Percentiles rank a stretch among this genome's conserved stretches.
These are phyloP conservation scores for Macroventuria anomochaeta DNA, from an alignment of 2,329 filamentous ascomycete species.

Conservation along the genomic window DNA sequence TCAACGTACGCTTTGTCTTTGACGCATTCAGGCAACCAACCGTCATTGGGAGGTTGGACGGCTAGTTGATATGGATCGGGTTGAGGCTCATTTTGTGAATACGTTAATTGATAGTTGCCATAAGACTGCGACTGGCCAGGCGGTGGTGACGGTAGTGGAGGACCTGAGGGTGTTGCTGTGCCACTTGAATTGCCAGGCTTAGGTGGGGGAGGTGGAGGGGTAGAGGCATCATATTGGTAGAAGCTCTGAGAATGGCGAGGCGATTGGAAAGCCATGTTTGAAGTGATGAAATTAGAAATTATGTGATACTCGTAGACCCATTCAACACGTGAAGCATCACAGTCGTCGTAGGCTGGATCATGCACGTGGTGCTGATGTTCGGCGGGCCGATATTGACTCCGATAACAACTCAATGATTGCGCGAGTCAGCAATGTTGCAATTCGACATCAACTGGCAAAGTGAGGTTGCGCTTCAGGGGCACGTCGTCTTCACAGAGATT, in stretches of 20 bases:
- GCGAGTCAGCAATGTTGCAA: constrained; percentile 9
- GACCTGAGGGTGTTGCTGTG: constrained; percentile 52
- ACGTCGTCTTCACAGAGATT: constrained; percentile 1
- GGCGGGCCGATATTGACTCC: constrained; percentile 5
- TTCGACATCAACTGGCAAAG: not conserved
- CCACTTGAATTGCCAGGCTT: constrained; percentile 53
- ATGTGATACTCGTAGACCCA: constrained; percentile 3
- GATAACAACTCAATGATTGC: not conserved
- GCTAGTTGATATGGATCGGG: constrained; percentile 24
- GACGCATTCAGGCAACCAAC: constrained; percentile 79
- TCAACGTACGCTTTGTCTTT: constrained; percentile 79
- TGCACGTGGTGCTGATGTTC: constrained; percentile 9
- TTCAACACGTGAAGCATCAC: not conserved
- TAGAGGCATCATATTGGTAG: constrained; percentile 52
- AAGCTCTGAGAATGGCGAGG: constrained; percentile 48
- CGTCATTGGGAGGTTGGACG: constrained; percentile 56
- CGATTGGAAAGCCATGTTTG: constrained; percentile 47
- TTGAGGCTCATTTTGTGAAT: constrained; percentile 27
- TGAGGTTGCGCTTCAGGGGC: constrained; percentile 13
- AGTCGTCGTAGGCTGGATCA: not conserved
- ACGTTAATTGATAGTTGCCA: constrained; percentile 27
- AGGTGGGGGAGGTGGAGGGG: constrained; percentile 57
- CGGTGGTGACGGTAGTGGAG: constrained; percentile 55
- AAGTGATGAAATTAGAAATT: not conserved
- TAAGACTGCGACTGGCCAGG: constrained; percentile 41